Conservation (phyloP, 768 basidiomycete genomes). For the Chalciporus chontae region DNA sequence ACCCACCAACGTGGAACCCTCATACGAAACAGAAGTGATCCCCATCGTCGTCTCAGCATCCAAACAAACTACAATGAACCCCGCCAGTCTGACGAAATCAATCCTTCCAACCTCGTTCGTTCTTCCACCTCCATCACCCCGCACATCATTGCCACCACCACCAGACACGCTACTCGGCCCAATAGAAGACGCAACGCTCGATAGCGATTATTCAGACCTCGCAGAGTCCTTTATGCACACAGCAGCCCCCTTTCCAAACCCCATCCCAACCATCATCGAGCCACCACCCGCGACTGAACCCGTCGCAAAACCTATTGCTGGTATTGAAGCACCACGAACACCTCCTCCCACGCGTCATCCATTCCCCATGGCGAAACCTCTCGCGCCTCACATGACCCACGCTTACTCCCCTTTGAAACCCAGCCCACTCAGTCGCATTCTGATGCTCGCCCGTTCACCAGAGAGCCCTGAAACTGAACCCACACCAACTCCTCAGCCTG, state of each 20-base stretch:
- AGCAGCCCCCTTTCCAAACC: constrained; percentile 5
- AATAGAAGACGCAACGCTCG: constrained; percentile 19
- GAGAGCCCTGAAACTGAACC: constrained; percentile 30
- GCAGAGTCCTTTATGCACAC: background rate
- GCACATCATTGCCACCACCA: constrained; percentile 55
- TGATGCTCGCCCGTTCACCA: constrained; percentile 67
- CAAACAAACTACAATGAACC: constrained; percentile 20
- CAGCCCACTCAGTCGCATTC: constrained; percentile 75
- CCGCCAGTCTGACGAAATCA: constrained; percentile 35
- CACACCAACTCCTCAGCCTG: background rate
- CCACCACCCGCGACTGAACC: constrained; percentile 6
- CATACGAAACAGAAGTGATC: constrained; percentile 54
- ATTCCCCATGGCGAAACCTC: constrained; percentile 71
- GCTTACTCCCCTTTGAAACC: constrained; percentile 81
- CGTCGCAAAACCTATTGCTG: constrained; percentile 1
- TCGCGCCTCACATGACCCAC: constrained; percentile 66
- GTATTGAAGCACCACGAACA: constrained; percentile 15
- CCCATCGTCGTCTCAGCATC: constrained; percentile 27
- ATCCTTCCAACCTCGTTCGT: constrained; percentile 70
- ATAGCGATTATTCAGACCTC: background rate
- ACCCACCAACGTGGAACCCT: constrained; percentile 36
- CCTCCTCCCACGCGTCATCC: constrained; percentile 35
- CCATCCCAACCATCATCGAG: constrained; percentile 21
- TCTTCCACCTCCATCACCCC: constrained; percentile 74
- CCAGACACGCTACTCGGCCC: constrained; percentile 36